phyloP scores from a whole-genome alignment of 257 asterid species.

The Coffea eugenioides region DNA sequence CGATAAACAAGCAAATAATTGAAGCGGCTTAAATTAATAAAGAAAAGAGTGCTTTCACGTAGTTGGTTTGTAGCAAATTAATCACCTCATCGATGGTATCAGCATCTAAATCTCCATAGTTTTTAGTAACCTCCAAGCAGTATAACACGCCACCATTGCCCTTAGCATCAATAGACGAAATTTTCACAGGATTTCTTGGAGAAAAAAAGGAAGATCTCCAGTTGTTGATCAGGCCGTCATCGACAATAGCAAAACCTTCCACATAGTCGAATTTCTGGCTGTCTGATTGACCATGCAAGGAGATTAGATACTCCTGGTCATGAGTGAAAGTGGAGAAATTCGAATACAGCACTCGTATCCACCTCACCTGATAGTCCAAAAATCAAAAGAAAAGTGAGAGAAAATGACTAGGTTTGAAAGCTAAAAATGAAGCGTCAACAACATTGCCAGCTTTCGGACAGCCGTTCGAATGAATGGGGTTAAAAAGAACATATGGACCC shows the following conservation, averaged over 20 bases:
- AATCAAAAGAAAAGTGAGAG: not conserved
- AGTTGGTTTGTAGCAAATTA: not conserved
- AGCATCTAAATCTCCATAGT: constrained; percentile 42
- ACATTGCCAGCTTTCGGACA: constrained; percentile 34
- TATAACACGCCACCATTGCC: constrained; percentile 57
- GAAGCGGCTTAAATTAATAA: too few relatives aligned
- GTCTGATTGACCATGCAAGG: constrained; percentile 43
- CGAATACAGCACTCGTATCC: constrained; percentile 76
- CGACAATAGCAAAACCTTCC: constrained; percentile 77
- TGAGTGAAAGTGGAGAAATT: constrained; percentile 55
- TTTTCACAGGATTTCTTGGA: constrained; percentile 62
- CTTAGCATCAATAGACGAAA: constrained; percentile 45
- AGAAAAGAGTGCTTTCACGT: not conserved
- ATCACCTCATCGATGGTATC: constrained; percentile 50
- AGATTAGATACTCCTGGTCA: constrained; percentile 75
- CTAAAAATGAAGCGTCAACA: constrained; percentile 21
- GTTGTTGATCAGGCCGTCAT: constrained; percentile 69
- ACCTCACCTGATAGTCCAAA: constrained; percentile 52
- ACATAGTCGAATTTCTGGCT: constrained; percentile 59
- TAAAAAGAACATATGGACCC: constrained; percentile 34
- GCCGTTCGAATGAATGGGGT: constrained; percentile 24
- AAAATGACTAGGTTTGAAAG: not conserved
- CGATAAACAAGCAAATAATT: not conserved
- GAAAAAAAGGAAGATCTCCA: constrained; percentile 87
- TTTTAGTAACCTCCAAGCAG: constrained; percentile 70